Conservation (phyloP, 768 basidiomycete genomes). For the Termitomyces eurrhizus region DNA sequence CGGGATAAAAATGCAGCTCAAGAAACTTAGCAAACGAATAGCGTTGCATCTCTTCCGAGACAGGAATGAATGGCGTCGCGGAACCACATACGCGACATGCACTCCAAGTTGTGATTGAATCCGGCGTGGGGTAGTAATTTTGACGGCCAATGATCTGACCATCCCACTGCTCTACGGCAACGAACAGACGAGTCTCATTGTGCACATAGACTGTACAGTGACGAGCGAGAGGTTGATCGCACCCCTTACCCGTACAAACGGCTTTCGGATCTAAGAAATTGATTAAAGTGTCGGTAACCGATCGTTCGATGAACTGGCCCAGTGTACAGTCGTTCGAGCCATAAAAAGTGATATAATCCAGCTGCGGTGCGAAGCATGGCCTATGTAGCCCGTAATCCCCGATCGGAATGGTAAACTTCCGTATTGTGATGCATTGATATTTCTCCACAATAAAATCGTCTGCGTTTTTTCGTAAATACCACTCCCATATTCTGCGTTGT, state of each 20-base stretch:
- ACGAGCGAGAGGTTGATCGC: slow-evolving; percentile 72
- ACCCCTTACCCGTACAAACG: slow-evolving; percentile 79
- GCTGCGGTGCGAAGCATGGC: slow-evolving; percentile 70
- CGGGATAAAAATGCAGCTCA: slow-evolving; percentile 93
- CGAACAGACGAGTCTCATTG: slow-evolving; percentile 74
- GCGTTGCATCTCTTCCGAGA: slow-evolving; percentile 87
- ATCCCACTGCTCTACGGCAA: slow-evolving; percentile 89
- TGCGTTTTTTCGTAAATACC: slow-evolving; percentile 84
- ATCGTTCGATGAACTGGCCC: slow-evolving; percentile 87
- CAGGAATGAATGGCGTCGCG: slow-evolving; percentile 83
- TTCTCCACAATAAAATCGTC: slow-evolving; percentile 90
- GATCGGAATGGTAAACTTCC: slow-evolving; percentile 77
- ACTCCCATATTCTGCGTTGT: slow-evolving; percentile 89
- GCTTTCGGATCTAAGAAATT: slow-evolving; percentile 73
- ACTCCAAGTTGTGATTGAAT: slow-evolving; percentile 89
- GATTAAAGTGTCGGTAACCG: slow-evolving; percentile 61
- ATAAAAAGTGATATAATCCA: slow-evolving; percentile 83
- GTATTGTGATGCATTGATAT: slow-evolving; percentile 84
- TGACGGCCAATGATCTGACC: slow-evolving; percentile 63
- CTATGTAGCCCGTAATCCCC: slow-evolving; percentile 64
- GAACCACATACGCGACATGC: slow-evolving; percentile 75
- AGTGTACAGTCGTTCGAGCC: slow-evolving; percentile 90
- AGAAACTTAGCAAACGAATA: slow-evolving; percentile 97
- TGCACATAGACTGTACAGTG: slow-evolving; percentile 94
- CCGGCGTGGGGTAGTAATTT: slow-evolving; percentile 54